Conservation (phyloP, 2,329 filamentous ascomycete genomes). For the Amauroascus verrucosus region DNA sequence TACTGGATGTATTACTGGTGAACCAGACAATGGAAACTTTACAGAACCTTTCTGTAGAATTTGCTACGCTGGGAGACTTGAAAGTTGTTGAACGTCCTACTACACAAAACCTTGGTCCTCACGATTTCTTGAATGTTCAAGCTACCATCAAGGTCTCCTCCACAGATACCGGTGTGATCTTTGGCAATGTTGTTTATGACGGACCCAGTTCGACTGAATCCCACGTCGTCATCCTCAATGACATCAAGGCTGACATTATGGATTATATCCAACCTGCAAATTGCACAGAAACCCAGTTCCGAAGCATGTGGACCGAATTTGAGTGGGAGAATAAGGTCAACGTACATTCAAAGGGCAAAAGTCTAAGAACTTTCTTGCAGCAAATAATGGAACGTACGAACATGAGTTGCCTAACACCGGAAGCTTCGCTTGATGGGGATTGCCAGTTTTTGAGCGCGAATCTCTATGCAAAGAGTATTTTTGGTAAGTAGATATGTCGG, state of each 20-base stretch:
- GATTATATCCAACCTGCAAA: slow-evolving; percentile 97
- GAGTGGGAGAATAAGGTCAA: slow-evolving; percentile 99
- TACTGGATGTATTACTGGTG: slow-evolving; percentile 88
- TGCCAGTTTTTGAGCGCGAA: slow-evolving; percentile 98
- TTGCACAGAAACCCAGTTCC: slow-evolving; percentile 96
- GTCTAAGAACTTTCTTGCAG: slow-evolving; percentile 79
- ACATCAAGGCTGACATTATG: slow-evolving; percentile 98
- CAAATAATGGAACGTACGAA: slow-evolving; percentile 96
- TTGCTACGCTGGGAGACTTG: slow-evolving; percentile 92
- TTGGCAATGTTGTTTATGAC: slow-evolving; percentile 97
- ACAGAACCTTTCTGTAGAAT: slow-evolving; percentile 94
- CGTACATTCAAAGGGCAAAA: slow-evolving; percentile 95
- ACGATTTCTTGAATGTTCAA: slow-evolving; percentile 97
- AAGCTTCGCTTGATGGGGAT: slow-evolving; percentile 91
- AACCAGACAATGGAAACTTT: slow-evolving; percentile 96
- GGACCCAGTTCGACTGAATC: slow-evolving; percentile 84
- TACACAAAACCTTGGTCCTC: slow-evolving; percentile 86
- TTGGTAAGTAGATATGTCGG: slow-evolving; percentile 58
- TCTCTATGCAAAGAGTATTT: slow-evolving; percentile 89
- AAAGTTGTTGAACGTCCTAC: slow-evolving; percentile 96
- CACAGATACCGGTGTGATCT: slow-evolving; percentile 96
- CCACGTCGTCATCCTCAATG: slow-evolving; percentile 95
- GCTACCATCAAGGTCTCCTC: slow-evolving; percentile 98
- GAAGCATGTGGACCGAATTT: slow-evolving; percentile 99
- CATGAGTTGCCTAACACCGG: slow-evolving; percentile 95